Percentiles rank a stretch among this genome's conserved stretches.
Evolutionary conservation across 2,329 filamentous ascomycete species (phyloP).

Genomic region (Diaporthe sp.): DNA sequence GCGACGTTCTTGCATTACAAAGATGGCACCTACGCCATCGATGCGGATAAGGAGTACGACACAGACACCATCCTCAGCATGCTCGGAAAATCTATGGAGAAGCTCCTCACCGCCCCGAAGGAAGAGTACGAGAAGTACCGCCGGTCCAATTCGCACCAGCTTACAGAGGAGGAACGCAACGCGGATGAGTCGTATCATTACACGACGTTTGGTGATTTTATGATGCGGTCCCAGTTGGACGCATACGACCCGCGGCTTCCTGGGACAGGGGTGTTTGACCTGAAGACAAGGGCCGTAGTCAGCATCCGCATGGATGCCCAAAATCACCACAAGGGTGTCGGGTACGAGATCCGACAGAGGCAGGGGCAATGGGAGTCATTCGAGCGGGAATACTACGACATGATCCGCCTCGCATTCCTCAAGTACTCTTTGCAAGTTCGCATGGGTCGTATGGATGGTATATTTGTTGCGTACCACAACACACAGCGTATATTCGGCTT

Average conservation of each 20-base stretch:
- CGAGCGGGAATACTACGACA: conserved; percentile 96
- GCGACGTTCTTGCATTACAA: conserved; percentile 87
- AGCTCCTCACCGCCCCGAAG: conserved; percentile 86
- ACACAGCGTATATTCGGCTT: conserved; percentile 96
- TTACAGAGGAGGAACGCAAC: conserved; percentile 79
- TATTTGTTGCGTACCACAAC: conserved; percentile 97
- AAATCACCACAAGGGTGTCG: conserved; percentile 80
- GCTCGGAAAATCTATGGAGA: conserved; percentile 96
- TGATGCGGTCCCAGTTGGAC: conserved; percentile 96
- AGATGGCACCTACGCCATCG: conserved; percentile 91
- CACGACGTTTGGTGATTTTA: conserved; percentile 85
- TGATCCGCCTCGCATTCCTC: conserved; percentile 93
- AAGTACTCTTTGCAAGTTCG: conserved; percentile 98
- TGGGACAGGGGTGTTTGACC: conserved; percentile 93
- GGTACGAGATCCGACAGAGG: conserved; percentile 86
- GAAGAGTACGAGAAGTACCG: conserved; percentile 90
- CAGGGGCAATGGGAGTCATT: conserved; percentile 90
- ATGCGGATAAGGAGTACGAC: conserved; percentile 95
- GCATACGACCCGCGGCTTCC: conserved; percentile 88
- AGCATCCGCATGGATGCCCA: conserved; percentile 89
- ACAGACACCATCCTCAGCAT: conserved; percentile 88
- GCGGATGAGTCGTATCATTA: conserved; percentile 88
- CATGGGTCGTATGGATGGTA: conserved; percentile 98
- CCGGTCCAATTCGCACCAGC: conserved; percentile 74
- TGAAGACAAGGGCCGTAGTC: conserved; percentile 94